Base-by-base conservation (phyloP, 2,329 filamentous ascomycete genomes). In the Hypomyces rosellus region DNA sequence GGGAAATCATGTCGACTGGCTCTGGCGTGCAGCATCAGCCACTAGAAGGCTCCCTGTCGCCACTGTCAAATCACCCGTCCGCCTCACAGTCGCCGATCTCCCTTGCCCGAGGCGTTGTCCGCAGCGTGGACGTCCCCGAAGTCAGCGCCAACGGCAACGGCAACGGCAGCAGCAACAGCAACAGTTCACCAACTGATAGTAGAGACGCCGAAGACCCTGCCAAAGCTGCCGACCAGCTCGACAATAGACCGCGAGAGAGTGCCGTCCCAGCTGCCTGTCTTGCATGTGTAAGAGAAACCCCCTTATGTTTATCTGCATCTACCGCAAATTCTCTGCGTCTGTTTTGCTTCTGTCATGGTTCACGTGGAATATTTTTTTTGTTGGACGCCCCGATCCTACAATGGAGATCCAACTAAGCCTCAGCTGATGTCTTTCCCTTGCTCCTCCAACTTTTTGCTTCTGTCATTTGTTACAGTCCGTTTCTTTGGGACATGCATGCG, bases 261-360 rank as follows among this genome's bases (percentile, higher is more conserved):
- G 64, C 69, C 30, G 66, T 75, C 49, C 70, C 76, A 44, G 75
- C 78, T 30, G 78, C 78, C 20, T 81, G 78, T 60, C 66, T 81
- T 42, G 73, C 74, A 50, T 81, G 77, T 64, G 77, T 81, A 69
- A 68, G 76, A 69, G 33, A 33, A 22, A 36, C 34, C 33, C 11
- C 34, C 11, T 25, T 48, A 7, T 22, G 20, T 39, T 25, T 50
- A 16, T 13, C 48, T 50, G 25, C 25, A 5, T 30, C 8, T 11
- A 5, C 6, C 6, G 25, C 6, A 30, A 30, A 30, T 20, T 15
- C 15, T 47, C 12, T n/a, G 46, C 49, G 39, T 39, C 38, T 44
- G 46, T 39, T 39, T 47, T 45, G 49, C 37, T 51, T 51, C 33
- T 25, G 34, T 16, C 16, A 16, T 39, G 34, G 25, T 33, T 25